phyloP scores from a whole-genome alignment of 2,329 filamentous ascomycete genomes.

The Pseudogymnoascus sp. region DNA sequence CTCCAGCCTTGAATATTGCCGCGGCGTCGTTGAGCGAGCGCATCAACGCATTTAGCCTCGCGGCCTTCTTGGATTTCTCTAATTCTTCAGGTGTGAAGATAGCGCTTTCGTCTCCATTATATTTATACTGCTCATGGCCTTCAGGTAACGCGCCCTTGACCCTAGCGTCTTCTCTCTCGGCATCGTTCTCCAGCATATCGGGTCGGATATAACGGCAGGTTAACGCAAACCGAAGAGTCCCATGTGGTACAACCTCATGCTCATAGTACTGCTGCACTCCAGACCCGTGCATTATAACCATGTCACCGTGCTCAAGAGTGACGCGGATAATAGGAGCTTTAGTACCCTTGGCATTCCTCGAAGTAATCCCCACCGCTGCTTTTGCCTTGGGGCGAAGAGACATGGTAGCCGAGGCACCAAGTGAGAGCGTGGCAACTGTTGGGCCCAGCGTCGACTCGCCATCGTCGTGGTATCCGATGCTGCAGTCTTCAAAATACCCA shows the following conservation, averaged over 20 bases:
- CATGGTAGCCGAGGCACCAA: conserved; percentile 52
- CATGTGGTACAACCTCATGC: conserved; percentile 44
- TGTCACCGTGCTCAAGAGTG: conserved; percentile 51
- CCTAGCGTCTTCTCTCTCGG: conserved; percentile 22
- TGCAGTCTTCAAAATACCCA: conserved; percentile 52
- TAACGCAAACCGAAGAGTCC: conserved; percentile 46
- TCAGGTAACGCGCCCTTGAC: conserved; percentile 30
- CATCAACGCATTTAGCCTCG: background rate
- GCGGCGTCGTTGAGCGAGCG: background rate
- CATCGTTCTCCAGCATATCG: conserved; percentile 27
- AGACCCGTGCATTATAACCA: conserved; percentile 54
- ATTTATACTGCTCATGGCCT: conserved; percentile 21
- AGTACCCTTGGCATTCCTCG: conserved; percentile 26
- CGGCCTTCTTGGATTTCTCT: background rate
- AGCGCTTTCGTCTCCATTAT: conserved; percentile 24
- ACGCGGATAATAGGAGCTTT: conserved; percentile 30
- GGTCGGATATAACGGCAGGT: conserved; percentile 45
- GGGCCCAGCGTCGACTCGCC: conserved; percentile 55
- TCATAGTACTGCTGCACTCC: conserved; percentile 52
- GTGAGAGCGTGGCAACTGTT: conserved; percentile 51
- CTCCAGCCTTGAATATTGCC: background rate
- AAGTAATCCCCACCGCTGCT: conserved; percentile 20
- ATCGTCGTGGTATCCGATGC: conserved; percentile 58
- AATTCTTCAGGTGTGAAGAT: background rate
- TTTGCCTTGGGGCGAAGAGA: conserved; percentile 44